Percentiles rank a stretch among this genome's conserved stretches.
Evolutionary conservation across 2,329 filamentous ascomycete genomes (phyloP).

Genomic region (Penicillium janthinellum): DNA sequence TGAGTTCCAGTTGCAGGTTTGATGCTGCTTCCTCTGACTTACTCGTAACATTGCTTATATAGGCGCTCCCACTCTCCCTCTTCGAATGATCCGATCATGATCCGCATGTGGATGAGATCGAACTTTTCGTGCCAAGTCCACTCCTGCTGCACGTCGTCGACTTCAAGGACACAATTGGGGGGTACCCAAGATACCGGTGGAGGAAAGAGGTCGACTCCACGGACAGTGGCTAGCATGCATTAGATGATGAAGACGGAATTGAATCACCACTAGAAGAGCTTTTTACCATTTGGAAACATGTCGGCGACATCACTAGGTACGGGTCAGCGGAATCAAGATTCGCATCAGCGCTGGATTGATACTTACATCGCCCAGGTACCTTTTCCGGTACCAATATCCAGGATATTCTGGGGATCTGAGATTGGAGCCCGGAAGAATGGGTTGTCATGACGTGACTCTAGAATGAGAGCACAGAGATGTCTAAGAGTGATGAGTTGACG

Average conservation of each 20-base stretch:
- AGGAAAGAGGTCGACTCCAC: slow-evolving; percentile 30
- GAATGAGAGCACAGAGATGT: slow-evolving; percentile 11
- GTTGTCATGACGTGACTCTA: slow-evolving; percentile 13
- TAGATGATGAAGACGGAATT: neutral
- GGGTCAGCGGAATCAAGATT: neutral
- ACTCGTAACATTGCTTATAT: slow-evolving; percentile 27
- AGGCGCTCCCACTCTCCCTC: slow-evolving; percentile 18
- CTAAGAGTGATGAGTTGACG: neutral
- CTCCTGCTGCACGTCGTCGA: slow-evolving; percentile 28
- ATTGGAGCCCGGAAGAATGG: slow-evolving; percentile 13
- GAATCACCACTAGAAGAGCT: neutral
- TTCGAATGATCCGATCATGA: slow-evolving; percentile 20
- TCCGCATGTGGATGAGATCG: slow-evolving; percentile 31
- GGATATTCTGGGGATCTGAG: slow-evolving; percentile 2
- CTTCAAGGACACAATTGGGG: slow-evolving; percentile 32
- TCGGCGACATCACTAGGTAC: slow-evolving; percentile 22
- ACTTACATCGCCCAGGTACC: slow-evolving; percentile 17
- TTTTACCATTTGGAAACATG: slow-evolving; percentile 21
- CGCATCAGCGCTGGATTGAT: too few relatives aligned
- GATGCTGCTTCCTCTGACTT: neutral
- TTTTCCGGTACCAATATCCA: slow-evolving; percentile 16
- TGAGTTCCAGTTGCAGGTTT: neutral
- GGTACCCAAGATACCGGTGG: slow-evolving; percentile 29
- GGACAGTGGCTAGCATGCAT: slow-evolving; percentile 15
- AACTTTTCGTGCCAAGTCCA: slow-evolving; percentile 29